A percentile compares a stretch with the other conserved stretches of the same genome.
Evolutionary conservation across 345 rosid genomes (phyloP).

Genomic region (Citrus inodora): DNA sequence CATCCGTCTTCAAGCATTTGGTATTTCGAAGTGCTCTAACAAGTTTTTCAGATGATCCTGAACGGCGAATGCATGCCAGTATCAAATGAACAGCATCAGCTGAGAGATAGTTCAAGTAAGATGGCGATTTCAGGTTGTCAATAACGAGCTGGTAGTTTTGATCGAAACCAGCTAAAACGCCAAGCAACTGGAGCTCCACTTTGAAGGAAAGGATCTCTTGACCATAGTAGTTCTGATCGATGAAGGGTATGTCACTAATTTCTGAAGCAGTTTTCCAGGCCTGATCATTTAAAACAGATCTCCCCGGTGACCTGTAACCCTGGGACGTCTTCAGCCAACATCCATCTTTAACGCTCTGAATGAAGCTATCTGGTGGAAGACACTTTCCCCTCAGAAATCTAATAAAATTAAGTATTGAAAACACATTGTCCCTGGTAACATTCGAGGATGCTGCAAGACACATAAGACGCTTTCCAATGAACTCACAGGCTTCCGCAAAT

Average conservation of each 20-base stretch:
- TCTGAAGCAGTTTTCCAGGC: constrained; percentile 50
- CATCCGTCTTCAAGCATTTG: constrained; percentile 48
- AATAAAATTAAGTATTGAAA: constrained; percentile 55
- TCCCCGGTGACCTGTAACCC: constrained; percentile 48
- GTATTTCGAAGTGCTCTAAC: constrained; percentile 18
- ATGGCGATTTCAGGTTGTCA: constrained; percentile 34
- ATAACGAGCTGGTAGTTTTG: constrained; percentile 31
- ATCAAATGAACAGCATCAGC: constrained; percentile 44
- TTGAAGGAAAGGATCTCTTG: constrained; percentile 28
- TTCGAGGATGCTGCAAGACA: constrained; percentile 34
- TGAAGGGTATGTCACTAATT: constrained; percentile 55
- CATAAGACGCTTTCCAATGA: constrained; percentile 56
- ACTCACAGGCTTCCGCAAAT: constrained; percentile 50
- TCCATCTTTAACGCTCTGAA: constrained; percentile 29
- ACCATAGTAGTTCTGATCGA: constrained; percentile 44
- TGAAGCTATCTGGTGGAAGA: constrained; percentile 42
- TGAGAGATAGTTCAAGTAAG: constrained; percentile 15
- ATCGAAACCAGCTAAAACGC: constrained; percentile 39
- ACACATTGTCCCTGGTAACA: constrained; percentile 34
- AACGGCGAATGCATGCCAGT: constrained; percentile 33
- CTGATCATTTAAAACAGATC: constrained; percentile 45
- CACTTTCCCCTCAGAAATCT: constrained; percentile 35
- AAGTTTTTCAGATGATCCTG: constrained; percentile 12
- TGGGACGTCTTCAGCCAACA: constrained; percentile 48
- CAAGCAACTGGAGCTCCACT: constrained; percentile 55